Conservation (phyloP, 805 yeast genomes). For the Candida railenensis region DNA sequence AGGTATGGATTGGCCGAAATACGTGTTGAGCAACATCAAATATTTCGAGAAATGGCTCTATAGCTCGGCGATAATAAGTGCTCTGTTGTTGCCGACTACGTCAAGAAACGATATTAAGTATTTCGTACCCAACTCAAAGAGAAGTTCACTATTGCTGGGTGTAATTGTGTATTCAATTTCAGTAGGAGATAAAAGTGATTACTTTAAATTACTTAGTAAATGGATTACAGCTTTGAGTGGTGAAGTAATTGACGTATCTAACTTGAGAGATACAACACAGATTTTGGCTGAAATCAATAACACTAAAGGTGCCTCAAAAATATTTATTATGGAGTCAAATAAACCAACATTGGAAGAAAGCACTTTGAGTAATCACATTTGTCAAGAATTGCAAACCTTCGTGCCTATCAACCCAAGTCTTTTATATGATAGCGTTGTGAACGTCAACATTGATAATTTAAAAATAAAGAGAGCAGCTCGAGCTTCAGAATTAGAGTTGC, state of each 20-base stretch:
- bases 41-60: slow-evolving; percentile 19
- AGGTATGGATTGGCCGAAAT: slow-evolving; percentile 22
- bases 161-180: slow-evolving; percentile 5
- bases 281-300: neutral
- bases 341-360: neutral
- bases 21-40: slow-evolving; percentile 10
- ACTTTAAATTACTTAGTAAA: slow-evolving; percentile 4
- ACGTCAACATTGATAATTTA: neutral
- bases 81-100: slow-evolving; percentile 14
- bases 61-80: slow-evolving; percentile 11
- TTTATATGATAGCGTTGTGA: slow-evolving; percentile 2
- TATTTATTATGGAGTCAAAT: neutral
- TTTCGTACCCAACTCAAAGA: slow-evolving; percentile 12
- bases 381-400: neutral
- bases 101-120: slow-evolving; percentile 3
- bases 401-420: neutral
- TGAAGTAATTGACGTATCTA: neutral
- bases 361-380: neutral
- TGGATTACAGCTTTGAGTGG: slow-evolving; percentile 19
- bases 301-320: neutral
- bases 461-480: neutral
- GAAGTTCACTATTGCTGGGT: slow-evolving; percentile 15
- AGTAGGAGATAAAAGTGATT: neutral
- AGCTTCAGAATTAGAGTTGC: neutral
- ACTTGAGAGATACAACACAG: neutral